Base-by-base conservation (phyloP, 2,329 filamentous ascomycete species). In the Ophiostoma angusticollis region DNA sequence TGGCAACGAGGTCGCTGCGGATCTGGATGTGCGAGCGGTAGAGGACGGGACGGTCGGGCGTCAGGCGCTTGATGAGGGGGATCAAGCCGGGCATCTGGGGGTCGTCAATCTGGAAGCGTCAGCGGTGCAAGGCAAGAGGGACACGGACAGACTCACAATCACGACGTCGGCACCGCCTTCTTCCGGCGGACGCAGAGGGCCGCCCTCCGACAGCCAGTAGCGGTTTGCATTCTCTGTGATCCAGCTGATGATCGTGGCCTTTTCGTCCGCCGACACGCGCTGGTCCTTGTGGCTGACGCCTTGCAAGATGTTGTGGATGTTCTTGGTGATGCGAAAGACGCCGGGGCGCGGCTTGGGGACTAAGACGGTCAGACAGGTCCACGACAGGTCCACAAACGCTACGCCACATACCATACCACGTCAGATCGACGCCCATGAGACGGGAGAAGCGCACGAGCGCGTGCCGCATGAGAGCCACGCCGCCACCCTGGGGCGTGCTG, bases 11-110 rank as follows among this genome's bases (percentile, higher is more conserved):
- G 52, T 91, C 84, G 45, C 75, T 77, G 40, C 83, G 74, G 42
- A 91, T 78, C 57, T 91, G 82, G 41, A 91, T 91, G 55, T 91
- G 84, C 34, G 80, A 85, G 43, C 84, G 74, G 60, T 83, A 91
- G 29, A 89, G 72, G 17, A 91, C 73, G 1, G 84, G 84, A 11
- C 83, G 72, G n/a, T 78, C 57, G 1, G 82, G 80, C 1, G 81
- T 82, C 6, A 68, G 43, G 41, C 72, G 61, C 59, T 86, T 89
- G 52, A 84, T 79, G 24, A 89, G 62, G 4, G 78, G 76, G 39
- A 89, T 84, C 27, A 91, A 64, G 6, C 72, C 74, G 3, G 83
- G 82, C 83, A 89, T 89, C 57, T 91, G 84, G 2, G 83, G 82
- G 49, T 91, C 84, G 50, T 91, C 84, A 37, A 89, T 74, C 68